Evolutionary conservation across 73 alveolate species (phyloP).

Genomic region (Symbiodinium pilosum): DNA sequence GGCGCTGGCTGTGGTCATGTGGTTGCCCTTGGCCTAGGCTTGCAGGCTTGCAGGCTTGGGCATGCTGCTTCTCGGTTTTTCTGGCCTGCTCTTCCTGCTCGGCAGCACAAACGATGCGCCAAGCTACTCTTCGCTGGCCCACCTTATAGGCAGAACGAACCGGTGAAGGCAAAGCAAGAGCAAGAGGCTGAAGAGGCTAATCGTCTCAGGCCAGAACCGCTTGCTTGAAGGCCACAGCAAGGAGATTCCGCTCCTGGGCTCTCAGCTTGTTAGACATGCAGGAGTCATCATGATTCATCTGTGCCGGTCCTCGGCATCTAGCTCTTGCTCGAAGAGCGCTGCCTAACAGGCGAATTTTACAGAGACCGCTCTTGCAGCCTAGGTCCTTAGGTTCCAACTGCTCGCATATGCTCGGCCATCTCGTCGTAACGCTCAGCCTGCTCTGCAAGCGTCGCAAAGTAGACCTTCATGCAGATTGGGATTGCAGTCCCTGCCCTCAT

Average conservation of each 20-base stretch:
- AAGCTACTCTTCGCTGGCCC: slow-evolving; percentile 90
- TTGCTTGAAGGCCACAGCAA: slow-evolving; percentile 87
- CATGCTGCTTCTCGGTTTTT: no score
- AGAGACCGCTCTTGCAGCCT: not conserved
- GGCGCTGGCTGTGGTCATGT: slow-evolving; percentile 93
- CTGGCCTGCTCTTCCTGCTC: slow-evolving; percentile 91
- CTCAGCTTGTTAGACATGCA: no score
- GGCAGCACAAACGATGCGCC: slow-evolving; percentile 93
- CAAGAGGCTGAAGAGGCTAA: no score
- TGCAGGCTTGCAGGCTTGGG: no score
- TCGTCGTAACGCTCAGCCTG: slow-evolving; percentile 95
- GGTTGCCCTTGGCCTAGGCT: slow-evolving; percentile 94
- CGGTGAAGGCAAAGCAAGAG: not conserved
- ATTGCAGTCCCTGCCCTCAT: no score
- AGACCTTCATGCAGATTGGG: slow-evolving; percentile 28
- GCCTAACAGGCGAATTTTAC: not conserved
- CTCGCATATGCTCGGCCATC: slow-evolving; percentile 92
- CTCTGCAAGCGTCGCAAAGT: slow-evolving; percentile 92
- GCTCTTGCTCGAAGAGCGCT: slow-evolving; percentile 81
- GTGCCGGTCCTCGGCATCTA: slow-evolving; percentile 49
- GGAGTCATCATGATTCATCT: no score
- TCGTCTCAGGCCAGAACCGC: slow-evolving; percentile 13
- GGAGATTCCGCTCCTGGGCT: slow-evolving; percentile 70
- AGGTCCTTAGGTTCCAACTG: not conserved
- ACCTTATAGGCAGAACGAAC: slow-evolving; percentile 18